Percentiles rank a stretch among this genome's conserved stretches.
phyloP scores from a whole-genome alignment of 2,329 filamentous ascomycete genomes.

The Dactylonectria estremocensis region DNA sequence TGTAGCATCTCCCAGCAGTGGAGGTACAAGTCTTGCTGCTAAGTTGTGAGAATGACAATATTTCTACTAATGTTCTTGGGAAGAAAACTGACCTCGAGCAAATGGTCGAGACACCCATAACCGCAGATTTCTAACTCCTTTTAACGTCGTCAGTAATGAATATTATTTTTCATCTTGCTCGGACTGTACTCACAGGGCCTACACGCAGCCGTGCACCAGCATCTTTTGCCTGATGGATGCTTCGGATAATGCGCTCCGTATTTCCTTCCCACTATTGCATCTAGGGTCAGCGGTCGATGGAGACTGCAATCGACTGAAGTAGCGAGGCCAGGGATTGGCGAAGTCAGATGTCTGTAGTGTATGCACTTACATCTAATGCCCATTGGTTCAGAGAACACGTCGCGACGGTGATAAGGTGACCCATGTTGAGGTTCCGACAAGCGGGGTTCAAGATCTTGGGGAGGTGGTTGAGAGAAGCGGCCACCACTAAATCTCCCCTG shows the following conservation, averaged over 20 bases:
- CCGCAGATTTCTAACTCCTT: slow-evolving; percentile 59
- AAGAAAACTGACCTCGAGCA: slow-evolving; percentile 44
- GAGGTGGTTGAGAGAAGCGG: not conserved
- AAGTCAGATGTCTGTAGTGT: not conserved
- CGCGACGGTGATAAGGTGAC: slow-evolving; percentile 47
- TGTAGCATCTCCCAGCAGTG: slow-evolving; percentile 53
- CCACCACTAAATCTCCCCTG: not conserved
- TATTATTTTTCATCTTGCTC: not conserved
- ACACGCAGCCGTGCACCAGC: slow-evolving; percentile 74
- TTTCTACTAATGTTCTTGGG: not conserved
- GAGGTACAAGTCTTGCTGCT: slow-evolving; percentile 60
- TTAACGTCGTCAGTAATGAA: not conserved
- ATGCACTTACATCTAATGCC: slow-evolving; percentile 47
- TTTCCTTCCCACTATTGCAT: slow-evolving; percentile 66
- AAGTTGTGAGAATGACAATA: slow-evolving; percentile 75
- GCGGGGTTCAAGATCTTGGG: not conserved
- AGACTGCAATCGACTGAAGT: not conserved
- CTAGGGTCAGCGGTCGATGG: not conserved
- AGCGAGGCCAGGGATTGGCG: not conserved
- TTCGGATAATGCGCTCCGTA: slow-evolving; percentile 73
- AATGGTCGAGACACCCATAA: slow-evolving; percentile 38
- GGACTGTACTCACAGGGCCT: slow-evolving; percentile 61
- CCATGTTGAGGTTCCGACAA: slow-evolving; percentile 32
- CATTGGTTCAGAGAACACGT: slow-evolving; percentile 57
- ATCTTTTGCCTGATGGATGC: slow-evolving; percentile 72